A percentile compares a stretch with the other conserved stretches of the same genome.
These are phyloP conservation scores for Mycena sanguinolenta DNA, from an alignment of 768 basidiomycete species.

Conservation along the genomic window DNA sequence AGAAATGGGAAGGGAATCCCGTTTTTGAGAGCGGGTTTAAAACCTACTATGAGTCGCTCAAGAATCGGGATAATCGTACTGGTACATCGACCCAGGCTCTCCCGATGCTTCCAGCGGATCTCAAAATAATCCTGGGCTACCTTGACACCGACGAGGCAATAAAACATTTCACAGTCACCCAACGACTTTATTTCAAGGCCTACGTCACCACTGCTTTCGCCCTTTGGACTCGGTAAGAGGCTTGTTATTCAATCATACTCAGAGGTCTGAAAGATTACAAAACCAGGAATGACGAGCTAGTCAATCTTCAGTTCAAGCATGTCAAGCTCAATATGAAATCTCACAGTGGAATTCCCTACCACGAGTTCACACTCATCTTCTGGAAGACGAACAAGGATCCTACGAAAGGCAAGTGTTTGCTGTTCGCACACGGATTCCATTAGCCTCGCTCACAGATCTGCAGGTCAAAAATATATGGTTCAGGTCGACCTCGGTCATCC, in stretches of 20 bases:
- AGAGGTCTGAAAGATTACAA: too few species aligned
- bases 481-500: constrained; percentile 30
- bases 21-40: constrained; percentile 37
- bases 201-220: constrained; percentile 38
- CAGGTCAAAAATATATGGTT: constrained; percentile 24
- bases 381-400: constrained; percentile 41
- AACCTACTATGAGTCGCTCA: constrained; percentile 36
- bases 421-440: too few species aligned
- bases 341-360: constrained; percentile 20
- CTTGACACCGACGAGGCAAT: neutral
- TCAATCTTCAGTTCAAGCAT: constrained; percentile 30
- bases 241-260: too few species aligned
- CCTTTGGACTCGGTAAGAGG: constrained; percentile 34
- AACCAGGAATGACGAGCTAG: constrained; percentile 34
- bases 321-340: constrained; percentile 21
- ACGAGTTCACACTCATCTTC: constrained; percentile 37
- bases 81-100: constrained; percentile 35
- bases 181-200: constrained; percentile 37
- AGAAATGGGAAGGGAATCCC: constrained; percentile 38
- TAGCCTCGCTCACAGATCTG: too few species aligned
- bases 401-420: constrained; percentile 28
- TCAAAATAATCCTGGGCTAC: constrained; percentile 35
- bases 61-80: constrained; percentile 34
- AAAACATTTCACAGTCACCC: constrained; percentile 2
- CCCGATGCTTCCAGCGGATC: constrained; percentile 39